Conservation (phyloP, 2,329 filamentous ascomycete genomes). For the Exserohilum rostratum region DNA sequence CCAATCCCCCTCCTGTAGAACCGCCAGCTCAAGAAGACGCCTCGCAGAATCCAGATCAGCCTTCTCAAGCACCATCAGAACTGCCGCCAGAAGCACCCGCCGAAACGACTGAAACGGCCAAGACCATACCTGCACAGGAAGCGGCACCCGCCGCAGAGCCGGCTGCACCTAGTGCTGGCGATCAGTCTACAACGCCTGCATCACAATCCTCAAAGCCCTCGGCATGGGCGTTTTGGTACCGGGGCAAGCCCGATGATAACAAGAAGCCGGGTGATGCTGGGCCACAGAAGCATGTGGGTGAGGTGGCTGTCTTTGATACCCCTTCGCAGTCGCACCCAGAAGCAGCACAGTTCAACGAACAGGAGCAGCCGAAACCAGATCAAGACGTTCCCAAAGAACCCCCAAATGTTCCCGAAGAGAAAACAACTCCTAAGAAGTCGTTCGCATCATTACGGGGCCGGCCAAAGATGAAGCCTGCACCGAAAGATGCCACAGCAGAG, state of each 20-base stretch:
- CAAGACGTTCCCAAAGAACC: constrained; percentile 25
- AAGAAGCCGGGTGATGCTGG: constrained; percentile 61
- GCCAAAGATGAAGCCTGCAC: constrained; percentile 30
- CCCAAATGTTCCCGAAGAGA: constrained; percentile 22
- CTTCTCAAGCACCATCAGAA: constrained; percentile 9
- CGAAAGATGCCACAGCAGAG: constrained; percentile 24
- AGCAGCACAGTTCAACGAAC: constrained; percentile 59
- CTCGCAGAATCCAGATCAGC: constrained; percentile 13
- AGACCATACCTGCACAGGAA: constrained; percentile 9
- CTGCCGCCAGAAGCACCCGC: not conserved
- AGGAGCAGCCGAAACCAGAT: constrained; percentile 32
- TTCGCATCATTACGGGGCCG: constrained; percentile 42
- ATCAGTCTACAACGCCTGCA: constrained; percentile 10
- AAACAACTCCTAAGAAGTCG: constrained; percentile 34
- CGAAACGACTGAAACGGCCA: not conserved
- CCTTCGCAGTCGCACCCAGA: constrained; percentile 58
- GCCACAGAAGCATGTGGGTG: constrained; percentile 62
- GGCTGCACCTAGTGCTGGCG: constrained; percentile 14
- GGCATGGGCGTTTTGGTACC: constrained; percentile 84
- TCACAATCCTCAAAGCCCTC: constrained; percentile 59
- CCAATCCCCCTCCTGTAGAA: constrained; percentile 31
- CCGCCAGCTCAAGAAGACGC: constrained; percentile 11
- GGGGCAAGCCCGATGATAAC: constrained; percentile 59
- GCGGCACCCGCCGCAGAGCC: constrained; percentile 4
- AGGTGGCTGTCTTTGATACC: constrained; percentile 58